phyloP scores from a whole-genome alignment of 164 flowering plant genomes.

The Umbellularia californica region DNA sequence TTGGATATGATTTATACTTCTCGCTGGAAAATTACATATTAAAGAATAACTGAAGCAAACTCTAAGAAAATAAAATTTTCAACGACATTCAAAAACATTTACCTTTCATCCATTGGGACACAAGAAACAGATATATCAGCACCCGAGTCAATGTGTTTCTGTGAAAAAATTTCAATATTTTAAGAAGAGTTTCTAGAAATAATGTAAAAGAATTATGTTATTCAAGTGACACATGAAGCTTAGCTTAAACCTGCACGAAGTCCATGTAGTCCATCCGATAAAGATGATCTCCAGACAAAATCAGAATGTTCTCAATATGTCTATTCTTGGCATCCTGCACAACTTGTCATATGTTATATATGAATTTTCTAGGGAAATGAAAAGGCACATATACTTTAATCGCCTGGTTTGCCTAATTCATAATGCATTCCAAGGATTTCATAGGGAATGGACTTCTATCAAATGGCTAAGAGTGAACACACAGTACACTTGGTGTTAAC shows the following conservation, averaged over 20 bases:
- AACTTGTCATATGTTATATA: not conserved
- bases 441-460: too few relatives aligned
- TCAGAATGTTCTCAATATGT: conserved; percentile 68
- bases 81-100: not conserved
- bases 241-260: conserved; percentile 62
- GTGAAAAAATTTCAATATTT: conserved; percentile 16
- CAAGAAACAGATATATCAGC: conserved; percentile 90
- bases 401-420: too few relatives aligned
- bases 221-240: not conserved
- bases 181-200: not conserved
- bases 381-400: conserved; percentile 2
- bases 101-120: conserved; percentile 77
- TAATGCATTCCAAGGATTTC: too few relatives aligned
- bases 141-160: conserved; percentile 73
- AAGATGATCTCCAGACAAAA: conserved; percentile 90
- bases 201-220: not conserved
- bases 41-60: too few relatives aligned
- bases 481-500: too few relatives aligned
- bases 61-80: not conserved
- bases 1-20: not conserved
- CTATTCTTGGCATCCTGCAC: conserved; percentile 85
- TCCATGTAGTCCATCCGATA: conserved; percentile 94
- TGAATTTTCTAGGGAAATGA: not conserved
- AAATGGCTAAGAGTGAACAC: too few relatives aligned
- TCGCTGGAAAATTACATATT: not conserved